Base-by-base conservation (phyloP, 2,329 filamentous ascomycete genomes). In the Sclerotinia trifoliorum region DNA sequence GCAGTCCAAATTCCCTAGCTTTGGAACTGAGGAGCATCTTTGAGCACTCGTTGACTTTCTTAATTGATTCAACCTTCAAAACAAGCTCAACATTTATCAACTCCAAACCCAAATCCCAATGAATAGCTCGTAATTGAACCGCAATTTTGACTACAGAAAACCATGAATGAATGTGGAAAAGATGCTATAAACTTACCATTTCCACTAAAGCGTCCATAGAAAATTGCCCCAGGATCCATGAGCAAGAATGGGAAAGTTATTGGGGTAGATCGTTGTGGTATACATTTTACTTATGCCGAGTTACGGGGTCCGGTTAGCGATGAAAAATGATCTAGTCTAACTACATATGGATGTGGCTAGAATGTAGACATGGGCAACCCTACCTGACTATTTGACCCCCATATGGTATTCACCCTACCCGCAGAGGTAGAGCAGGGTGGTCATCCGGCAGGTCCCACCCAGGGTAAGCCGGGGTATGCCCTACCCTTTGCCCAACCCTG, bases 221-320 rank as follows among this genome's bases (percentile, higher is more conserved):
- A 21, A 44, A 8, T 29, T 39, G 1, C 21, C 46, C 15, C 11
- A 19, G 21, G 29, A 51, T 2, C 46, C 29, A 32, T 51, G 29
- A 11, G 19, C 2, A 5, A 51, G 8, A 24, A 63, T 39, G 3
- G 60, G 46, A 15, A 63, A 29, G n/a, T 39, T 51, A 10, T 63
- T 49, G 21, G 60, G 60, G n/a, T 63, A 51, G 29, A 63, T 51
- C 3, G 60, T 63, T 1, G 60, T 63, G n/a, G 51, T 24, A 5
- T 63, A 63, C 3, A 63, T 39, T 19, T 24, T 48, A 32, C 44
- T 24, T 10, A 62, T 51, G 11, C 81, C 15, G 11, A 39, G 35
- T 35, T 39, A 39, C 8, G 11, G 35, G 35, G 1, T 13, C 11
- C 35, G 10, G 35, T 35, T 8, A 39, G 35, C 11, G 3, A 39